These are phyloP conservation scores for Pseudogymnoascus sp. DNA, from an alignment of 2,329 filamentous ascomycete genomes.

Conservation along the genomic window DNA sequence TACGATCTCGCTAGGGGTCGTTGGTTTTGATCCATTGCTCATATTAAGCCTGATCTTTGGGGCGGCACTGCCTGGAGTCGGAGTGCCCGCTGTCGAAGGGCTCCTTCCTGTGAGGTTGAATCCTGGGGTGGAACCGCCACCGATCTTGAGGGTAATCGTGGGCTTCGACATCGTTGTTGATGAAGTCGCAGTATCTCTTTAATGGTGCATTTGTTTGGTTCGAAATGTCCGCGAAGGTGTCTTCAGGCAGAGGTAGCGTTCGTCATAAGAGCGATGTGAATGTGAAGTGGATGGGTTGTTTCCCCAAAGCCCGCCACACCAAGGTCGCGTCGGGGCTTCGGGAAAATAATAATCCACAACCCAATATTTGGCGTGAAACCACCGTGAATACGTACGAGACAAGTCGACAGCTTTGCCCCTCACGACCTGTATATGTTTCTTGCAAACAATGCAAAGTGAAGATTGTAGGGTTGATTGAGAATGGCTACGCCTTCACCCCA, in stretches of 20 bases:
- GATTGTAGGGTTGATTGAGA: not conserved
- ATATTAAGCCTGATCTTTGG: slow-evolving; percentile 27
- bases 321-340: not conserved
- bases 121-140: not conserved
- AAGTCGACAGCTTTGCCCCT: not conserved
- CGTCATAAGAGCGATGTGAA: not conserved
- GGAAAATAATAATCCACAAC: not conserved
- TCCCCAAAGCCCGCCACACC: not conserved
- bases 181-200: not conserved
- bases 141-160: slow-evolving; percentile 25
- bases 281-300: not conserved
- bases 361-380: not conserved
- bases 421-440: not conserved
- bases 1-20: slow-evolving; percentile 19
- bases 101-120: not conserved
- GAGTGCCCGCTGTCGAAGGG: slow-evolving; percentile 25
- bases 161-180: slow-evolving; percentile 22
- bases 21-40: slow-evolving; percentile 20
- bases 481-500: slow-evolving; percentile 43
- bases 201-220: not conserved
- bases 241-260: not conserved
- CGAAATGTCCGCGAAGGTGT: not conserved
- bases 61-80: slow-evolving; percentile 24
- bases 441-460: slow-evolving; percentile 8
- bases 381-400: not conserved